Base-by-base conservation (phyloP, 192 early-diverging fungal genomes). In the Diversispora eburnea region DNA sequence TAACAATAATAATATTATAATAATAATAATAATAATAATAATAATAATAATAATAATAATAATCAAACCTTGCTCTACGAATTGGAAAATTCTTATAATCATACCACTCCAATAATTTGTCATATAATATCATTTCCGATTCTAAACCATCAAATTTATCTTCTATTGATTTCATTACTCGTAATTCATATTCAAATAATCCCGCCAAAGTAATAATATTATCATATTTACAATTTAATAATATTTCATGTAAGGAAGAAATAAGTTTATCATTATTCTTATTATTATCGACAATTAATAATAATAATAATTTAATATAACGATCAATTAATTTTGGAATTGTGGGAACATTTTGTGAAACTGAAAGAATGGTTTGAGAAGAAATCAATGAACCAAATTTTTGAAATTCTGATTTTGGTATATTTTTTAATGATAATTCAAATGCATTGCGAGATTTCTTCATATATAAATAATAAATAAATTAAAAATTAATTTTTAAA, bases 41-140 rank as follows among this genome's bases (percentile, higher is more conserved):
- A 8, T 39, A 13, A 43, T 5, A 42, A 15, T 20, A 49, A 9
- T n/a, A 4, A 51, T 19, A 6, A 13, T 42, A 1, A 64, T 64
- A n/a, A 0, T 46, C 47, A 54, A 22, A 73, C 72, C 72, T 77
- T 3, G 81, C 81, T 20, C 78, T 58, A 25, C 81, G 72, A 19
- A 82, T 64, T 1, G 81, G 81, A 61, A 74, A 75, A 3, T 75
- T 22, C 20, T 48, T 66, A 42, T 13, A 25, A 54, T n/a, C 9
- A 73, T 73, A 73, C 43, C 55, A 71, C 13, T 15, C 19, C 39
- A 71, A 56, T n/a, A 71, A 47, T 12, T 46, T 71, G 19, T 71
- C 56, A 33, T 33, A 42, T 59, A 71, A 43, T 33, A 45, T 3
- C n/a, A 19, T 59, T 25, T 59, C 39, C 3, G 39, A 58, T 68